Evolutionary conservation across 176 grass and related monocot species (phyloP).

Genomic region (Metroxylon sagu): DNA sequence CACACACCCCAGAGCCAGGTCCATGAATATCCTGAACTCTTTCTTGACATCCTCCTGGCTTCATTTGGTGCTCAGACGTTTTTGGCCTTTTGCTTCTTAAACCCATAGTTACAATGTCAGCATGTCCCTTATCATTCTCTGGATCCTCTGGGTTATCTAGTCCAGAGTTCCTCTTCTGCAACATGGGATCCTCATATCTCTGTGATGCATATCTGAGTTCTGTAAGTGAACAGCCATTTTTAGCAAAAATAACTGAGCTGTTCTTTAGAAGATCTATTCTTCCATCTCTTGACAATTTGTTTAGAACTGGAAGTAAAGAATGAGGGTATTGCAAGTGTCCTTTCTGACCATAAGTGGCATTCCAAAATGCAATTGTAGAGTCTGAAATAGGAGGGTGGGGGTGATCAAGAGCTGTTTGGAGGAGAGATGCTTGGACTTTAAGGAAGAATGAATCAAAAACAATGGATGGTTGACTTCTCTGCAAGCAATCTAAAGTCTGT

Average conservation of each 20-base stretch:
- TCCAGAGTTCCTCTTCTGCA: neutral
- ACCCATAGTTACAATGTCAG: conserved; percentile 23
- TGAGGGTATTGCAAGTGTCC: neutral
- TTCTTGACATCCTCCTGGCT: conserved; percentile 16
- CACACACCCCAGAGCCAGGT: conserved; percentile 9
- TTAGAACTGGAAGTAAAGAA: conserved; percentile 8
- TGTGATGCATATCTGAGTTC: conserved; percentile 5
- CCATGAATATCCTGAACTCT: neutral
- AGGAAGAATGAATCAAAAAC: conserved; percentile 29
- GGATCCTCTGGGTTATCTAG: neutral
- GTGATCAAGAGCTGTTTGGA: conserved; percentile 39
- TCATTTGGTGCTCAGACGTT: conserved; percentile 26
- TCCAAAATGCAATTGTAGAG: conserved; percentile 18
- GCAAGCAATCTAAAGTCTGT: conserved; percentile 28
- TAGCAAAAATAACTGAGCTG: neutral
- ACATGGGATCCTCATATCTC: neutral
- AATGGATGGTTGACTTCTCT: conserved; percentile 25
- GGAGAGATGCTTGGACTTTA: conserved; percentile 23
- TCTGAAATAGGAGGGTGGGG: conserved; percentile 37
- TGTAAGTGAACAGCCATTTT: neutral
- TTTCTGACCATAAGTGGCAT: conserved; percentile 5
- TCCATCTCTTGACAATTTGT: conserved; percentile 15
- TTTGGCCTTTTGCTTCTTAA: conserved; percentile 41
- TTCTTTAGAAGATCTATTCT: neutral
- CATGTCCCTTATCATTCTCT: conserved; percentile 6